phyloP scores from a whole-genome alignment of 257 asterid species.

The Solanum chaucha region DNA sequence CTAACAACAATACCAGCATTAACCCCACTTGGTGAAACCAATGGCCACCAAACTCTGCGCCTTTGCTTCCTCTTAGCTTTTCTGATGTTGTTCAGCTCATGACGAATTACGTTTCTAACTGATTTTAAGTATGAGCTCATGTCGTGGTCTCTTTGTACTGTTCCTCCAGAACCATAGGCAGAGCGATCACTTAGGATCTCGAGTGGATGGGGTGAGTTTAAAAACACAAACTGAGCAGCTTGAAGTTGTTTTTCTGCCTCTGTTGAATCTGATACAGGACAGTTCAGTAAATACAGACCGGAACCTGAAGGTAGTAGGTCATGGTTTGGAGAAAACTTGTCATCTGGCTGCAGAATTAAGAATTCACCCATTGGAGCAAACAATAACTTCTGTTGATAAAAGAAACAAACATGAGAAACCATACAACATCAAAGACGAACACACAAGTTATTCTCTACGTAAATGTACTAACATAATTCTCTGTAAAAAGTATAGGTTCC shows the following conservation, averaged over 20 bases:
- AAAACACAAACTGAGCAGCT: slow-evolving; percentile 50
- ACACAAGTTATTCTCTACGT: not conserved
- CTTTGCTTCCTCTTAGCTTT: slow-evolving; percentile 45
- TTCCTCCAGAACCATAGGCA: slow-evolving; percentile 85
- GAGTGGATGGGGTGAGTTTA: slow-evolving; percentile 90
- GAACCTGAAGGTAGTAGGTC: slow-evolving; percentile 86
- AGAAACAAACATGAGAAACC: not conserved
- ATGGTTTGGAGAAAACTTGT: slow-evolving; percentile 75
- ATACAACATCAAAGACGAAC: not conserved
- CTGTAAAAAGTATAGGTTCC: not conserved
- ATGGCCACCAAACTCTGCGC: slow-evolving; percentile 62
- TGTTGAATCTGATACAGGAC: slow-evolving; percentile 22
- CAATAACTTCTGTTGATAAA: slow-evolving; percentile 51
- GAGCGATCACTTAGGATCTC: slow-evolving; percentile 80
- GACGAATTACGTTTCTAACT: slow-evolving; percentile 48
- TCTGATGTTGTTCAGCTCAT: slow-evolving; percentile 52
- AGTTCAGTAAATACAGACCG: slow-evolving; percentile 60
- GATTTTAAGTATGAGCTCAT: slow-evolving; percentile 64
- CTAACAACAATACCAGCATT: slow-evolving; percentile 27
- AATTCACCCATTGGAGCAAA: slow-evolving; percentile 82
- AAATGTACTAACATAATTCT: not conserved
- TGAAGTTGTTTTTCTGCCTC: slow-evolving; percentile 53
- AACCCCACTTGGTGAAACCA: slow-evolving; percentile 30
- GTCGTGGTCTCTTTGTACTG: slow-evolving; percentile 83
- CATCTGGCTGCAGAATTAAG: slow-evolving; percentile 85